Evolutionary conservation across 257 asterid genomes (phyloP).

Genomic region (Solanum chmielewskii): DNA sequence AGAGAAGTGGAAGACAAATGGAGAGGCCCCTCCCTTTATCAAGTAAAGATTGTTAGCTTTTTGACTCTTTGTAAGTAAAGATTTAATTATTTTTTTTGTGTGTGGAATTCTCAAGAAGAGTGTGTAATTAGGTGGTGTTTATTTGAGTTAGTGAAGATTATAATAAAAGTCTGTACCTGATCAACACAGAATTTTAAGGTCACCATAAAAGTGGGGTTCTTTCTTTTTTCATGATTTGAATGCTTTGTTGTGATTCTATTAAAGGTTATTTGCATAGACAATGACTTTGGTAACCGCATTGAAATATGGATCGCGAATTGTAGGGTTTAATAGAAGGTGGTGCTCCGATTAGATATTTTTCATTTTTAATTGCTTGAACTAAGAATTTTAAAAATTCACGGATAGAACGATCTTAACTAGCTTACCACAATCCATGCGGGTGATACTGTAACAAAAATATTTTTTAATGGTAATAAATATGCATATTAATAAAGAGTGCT

Average conservation of each 20-base stretch:
- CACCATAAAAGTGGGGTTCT: neutral
- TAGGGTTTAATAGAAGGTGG: accelerated
- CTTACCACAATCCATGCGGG: neutral
- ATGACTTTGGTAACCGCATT: neutral
- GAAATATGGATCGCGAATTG: neutral
- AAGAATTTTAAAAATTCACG: neutral
- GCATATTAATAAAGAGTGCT: neutral
- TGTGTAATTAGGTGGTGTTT: neutral
- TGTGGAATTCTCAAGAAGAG: neutral
- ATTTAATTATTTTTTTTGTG: neutral
- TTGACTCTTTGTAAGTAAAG: neutral
- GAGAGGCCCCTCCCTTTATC: neutral
- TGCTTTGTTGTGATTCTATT: neutral
- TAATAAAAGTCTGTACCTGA: neutral
- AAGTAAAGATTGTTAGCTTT: neutral
- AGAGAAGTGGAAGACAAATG: neutral
- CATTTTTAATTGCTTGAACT: neutral
- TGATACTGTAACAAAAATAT: neutral
- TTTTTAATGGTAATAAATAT: no score
- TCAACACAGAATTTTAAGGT: neutral
- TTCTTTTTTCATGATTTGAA: neutral
- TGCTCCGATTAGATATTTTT: accelerated
- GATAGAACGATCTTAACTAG: neutral
- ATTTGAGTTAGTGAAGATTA: neutral
- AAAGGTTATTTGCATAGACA: neutral